A percentile compares a stretch with the other conserved stretches of the same genome.
Conservation (phyloP, 2,329 filamentous ascomycete genomes). For the Periconia digitata region DNA sequence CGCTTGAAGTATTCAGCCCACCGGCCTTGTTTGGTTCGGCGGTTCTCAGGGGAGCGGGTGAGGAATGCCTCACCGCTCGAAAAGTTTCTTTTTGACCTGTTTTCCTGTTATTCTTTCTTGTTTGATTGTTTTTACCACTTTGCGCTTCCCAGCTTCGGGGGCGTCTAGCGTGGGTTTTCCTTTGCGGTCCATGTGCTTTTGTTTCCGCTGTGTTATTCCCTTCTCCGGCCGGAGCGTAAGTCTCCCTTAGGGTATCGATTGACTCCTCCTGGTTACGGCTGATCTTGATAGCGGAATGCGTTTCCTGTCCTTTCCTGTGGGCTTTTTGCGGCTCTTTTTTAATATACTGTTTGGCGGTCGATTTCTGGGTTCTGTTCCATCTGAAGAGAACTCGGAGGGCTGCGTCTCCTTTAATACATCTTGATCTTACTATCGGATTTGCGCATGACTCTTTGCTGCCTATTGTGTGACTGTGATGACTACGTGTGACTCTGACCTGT, state of each 20-base stretch:
- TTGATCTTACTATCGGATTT: too few relatives aligned
- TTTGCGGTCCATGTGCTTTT: not conserved
- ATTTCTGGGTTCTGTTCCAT: too few relatives aligned
- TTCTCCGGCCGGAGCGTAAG: slow-evolving; percentile 32
- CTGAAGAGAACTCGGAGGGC: too few relatives aligned
- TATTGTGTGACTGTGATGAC: too few relatives aligned
- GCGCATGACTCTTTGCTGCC: too few relatives aligned
- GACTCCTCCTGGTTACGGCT: slow-evolving; percentile 38
- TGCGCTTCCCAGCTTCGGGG: slow-evolving; percentile 1
- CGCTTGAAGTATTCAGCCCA: slow-evolving; percentile 35
- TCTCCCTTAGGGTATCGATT: slow-evolving; percentile 40
- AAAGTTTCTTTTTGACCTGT: slow-evolving; percentile 24
- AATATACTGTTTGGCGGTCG: slow-evolving; percentile 2
- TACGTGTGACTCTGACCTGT: too few relatives aligned
- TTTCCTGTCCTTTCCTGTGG: slow-evolving; percentile 4
- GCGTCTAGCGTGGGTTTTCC: not conserved
- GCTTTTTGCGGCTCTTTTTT: not conserved
- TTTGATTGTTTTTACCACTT: slow-evolving; percentile 5
- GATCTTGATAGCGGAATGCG: slow-evolving; percentile 1
- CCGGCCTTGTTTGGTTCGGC: slow-evolving; percentile 28
- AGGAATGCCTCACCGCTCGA: slow-evolving; percentile 27
- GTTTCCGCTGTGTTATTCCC: slow-evolving; percentile 1
- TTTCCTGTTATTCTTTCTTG: slow-evolving; percentile 4
- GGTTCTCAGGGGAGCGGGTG: slow-evolving; percentile 41
- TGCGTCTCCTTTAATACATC: too few relatives aligned